phyloP scores from a whole-genome alignment of 73 alveolate genomes.

The Blepharisma japonicum region DNA sequence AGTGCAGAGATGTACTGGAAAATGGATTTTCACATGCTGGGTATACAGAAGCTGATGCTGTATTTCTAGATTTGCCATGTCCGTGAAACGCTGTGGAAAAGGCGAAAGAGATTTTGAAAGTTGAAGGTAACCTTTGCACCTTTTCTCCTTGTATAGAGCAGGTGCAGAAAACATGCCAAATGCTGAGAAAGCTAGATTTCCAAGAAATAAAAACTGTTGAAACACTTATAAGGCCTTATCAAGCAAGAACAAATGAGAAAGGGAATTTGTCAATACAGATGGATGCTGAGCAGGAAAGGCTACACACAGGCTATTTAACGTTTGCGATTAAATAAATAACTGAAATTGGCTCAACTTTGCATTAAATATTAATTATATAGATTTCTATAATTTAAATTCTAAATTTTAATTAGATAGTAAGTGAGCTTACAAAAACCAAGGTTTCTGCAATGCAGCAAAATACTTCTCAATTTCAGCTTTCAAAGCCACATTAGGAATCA shows the following conservation, averaged over 20 bases:
- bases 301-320: conserved; percentile 26
- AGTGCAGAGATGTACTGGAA: conserved; percentile 89
- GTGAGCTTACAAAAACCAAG: too few relatives aligned
- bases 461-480: background rate
- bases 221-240: conserved; percentile 62
- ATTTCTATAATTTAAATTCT: too few relatives aligned
- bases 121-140: conserved; percentile 87
- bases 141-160: conserved; percentile 98
- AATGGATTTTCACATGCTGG: conserved; percentile 84
- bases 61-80: conserved; percentile 93
- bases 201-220: conserved; percentile 85
- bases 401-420: too few relatives aligned
- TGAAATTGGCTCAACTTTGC: too few relatives aligned
- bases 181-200: conserved; percentile 79
- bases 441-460: too few relatives aligned
- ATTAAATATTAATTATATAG: too few relatives aligned
- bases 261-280: conserved; percentile 5
- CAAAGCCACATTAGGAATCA: conserved; percentile 19
- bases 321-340: background rate
- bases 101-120: conserved; percentile 79
- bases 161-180: conserved; percentile 82
- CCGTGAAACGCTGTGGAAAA: conserved; percentile 90
- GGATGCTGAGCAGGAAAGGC: conserved; percentile 11
- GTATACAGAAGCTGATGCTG: conserved; percentile 71
- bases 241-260: conserved; percentile 2